Conservation (phyloP, 306 rosid species). For the Malus orientalis region DNA sequence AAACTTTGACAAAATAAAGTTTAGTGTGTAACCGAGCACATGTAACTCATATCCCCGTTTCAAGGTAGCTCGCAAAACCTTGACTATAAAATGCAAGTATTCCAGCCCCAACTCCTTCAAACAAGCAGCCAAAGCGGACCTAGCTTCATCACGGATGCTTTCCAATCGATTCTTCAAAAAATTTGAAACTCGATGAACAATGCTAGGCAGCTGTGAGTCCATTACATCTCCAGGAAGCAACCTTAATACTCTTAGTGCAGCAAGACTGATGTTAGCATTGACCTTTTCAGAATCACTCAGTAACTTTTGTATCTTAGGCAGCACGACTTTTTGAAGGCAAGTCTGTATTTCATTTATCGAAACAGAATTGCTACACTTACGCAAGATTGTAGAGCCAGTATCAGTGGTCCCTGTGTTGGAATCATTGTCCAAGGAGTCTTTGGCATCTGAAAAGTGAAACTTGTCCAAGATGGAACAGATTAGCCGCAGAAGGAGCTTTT, state of each 20-base stretch:
- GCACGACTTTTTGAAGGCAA: slow-evolving; percentile 54
- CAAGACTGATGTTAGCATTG: slow-evolving; percentile 67
- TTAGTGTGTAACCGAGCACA: slow-evolving; percentile 79
- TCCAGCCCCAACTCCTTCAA: slow-evolving; percentile 90
- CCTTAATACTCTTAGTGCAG: slow-evolving; percentile 74
- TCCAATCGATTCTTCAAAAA: slow-evolving; percentile 74
- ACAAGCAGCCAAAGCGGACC: slow-evolving; percentile 79
- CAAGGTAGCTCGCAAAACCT: slow-evolving; percentile 58
- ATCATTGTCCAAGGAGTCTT: slow-evolving; percentile 21
- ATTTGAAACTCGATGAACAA: slow-evolving; percentile 71
- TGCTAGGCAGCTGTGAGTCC: slow-evolving; percentile 75
- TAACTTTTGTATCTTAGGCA: slow-evolving; percentile 76
- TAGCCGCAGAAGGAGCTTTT: slow-evolving; percentile 55
- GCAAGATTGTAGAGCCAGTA: slow-evolving; percentile 14
- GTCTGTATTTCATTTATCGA: slow-evolving; percentile 45
- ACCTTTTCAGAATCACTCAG: slow-evolving; percentile 72
- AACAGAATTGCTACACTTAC: slow-evolving; percentile 18
- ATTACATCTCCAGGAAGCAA: slow-evolving; percentile 74
- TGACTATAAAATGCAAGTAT: slow-evolving; percentile 70
- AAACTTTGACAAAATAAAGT: slow-evolving; percentile 70
- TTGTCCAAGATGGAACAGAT: slow-evolving; percentile 75
- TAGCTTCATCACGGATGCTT: slow-evolving; percentile 88
- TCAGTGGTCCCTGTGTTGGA: slow-evolving; percentile 26
- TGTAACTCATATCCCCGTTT: slow-evolving; percentile 91
- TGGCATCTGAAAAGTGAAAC: slow-evolving; percentile 59